phyloP scores from a whole-genome alignment of 371 early-diverging fungal genomes.

The Nematocida major region DNA sequence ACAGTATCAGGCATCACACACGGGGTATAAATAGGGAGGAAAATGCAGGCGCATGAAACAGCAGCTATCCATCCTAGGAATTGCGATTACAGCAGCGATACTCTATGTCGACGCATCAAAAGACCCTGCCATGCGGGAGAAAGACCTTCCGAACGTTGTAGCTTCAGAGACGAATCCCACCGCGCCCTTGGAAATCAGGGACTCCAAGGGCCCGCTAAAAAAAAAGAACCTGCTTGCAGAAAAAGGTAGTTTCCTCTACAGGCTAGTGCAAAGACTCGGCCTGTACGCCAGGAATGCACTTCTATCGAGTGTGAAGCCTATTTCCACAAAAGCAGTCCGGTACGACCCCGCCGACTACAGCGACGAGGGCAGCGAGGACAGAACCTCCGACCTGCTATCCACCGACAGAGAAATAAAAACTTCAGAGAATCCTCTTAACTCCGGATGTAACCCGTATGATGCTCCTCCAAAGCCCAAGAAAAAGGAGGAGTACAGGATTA shows the following conservation, averaged over 20 bases:
- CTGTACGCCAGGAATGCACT: not conserved
- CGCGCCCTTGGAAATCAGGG: not conserved
- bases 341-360: not conserved
- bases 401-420: not conserved
- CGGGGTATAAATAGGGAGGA: not conserved
- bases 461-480: not conserved
- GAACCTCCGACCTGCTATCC: not conserved
- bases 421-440: not conserved
- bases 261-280: not conserved
- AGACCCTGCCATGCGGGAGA: not conserved
- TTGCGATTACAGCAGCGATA: not conserved
- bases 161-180: not conserved
- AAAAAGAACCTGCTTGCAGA: not conserved
- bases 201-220: slow-evolving; percentile 19
- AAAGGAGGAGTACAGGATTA: not conserved
- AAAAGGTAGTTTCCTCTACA: not conserved
- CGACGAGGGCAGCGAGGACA: not conserved
- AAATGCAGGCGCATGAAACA: not conserved
- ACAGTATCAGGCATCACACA: slow-evolving; percentile 16
- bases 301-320: not conserved
- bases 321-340: not conserved
- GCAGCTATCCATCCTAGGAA: not conserved
- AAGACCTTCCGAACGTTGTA: not conserved
- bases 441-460: not conserved
- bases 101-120: not conserved